phyloP scores from a whole-genome alignment of 495 filamentous ascomycete genomes.

The Pyronema domesticum region DNA sequence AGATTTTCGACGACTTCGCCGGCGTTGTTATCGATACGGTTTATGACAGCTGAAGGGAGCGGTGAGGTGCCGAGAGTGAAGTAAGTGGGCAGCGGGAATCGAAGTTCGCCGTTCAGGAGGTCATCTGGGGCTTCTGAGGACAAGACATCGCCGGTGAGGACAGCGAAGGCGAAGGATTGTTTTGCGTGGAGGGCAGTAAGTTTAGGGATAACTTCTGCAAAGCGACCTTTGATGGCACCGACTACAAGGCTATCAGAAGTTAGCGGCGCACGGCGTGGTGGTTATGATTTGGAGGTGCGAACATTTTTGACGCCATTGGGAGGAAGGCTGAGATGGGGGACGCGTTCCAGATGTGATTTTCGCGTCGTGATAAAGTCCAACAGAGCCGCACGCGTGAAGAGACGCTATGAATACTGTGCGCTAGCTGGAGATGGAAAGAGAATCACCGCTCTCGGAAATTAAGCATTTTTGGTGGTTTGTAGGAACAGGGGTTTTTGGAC shows the following conservation, averaged over 20 bases:
- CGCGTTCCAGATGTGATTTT: no score
- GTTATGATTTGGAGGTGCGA: conserved; percentile 23
- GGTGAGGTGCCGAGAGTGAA: conserved; percentile 56
- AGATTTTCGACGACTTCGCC: conserved; percentile 79
- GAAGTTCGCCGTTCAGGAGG: conserved; percentile 51
- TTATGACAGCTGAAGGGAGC: conserved; percentile 48
- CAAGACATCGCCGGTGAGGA: conserved; percentile 75
- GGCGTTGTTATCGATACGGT: conserved; percentile 50
- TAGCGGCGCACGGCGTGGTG: conserved; percentile 22
- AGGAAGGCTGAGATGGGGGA: no score
- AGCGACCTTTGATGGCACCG: conserved; percentile 58
- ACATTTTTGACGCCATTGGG: conserved; percentile 55
- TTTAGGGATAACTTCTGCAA: conserved; percentile 57
- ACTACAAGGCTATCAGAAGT: conserved; percentile 48
- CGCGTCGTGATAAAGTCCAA: no score
- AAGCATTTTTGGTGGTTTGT: no score
- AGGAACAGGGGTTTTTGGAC: no score
- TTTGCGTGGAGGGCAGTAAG: conserved; percentile 61
- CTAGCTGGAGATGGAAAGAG: no score
- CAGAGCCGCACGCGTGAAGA: no score
- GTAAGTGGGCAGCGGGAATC: conserved; percentile 65
- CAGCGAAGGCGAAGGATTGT: conserved; percentile 67
- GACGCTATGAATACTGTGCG: no score
- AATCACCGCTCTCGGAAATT: no score
- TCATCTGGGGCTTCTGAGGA: conserved; percentile 14